Base-by-base conservation (phyloP, 768 basidiomycete species). In the Dioszegia hungarica region DNA sequence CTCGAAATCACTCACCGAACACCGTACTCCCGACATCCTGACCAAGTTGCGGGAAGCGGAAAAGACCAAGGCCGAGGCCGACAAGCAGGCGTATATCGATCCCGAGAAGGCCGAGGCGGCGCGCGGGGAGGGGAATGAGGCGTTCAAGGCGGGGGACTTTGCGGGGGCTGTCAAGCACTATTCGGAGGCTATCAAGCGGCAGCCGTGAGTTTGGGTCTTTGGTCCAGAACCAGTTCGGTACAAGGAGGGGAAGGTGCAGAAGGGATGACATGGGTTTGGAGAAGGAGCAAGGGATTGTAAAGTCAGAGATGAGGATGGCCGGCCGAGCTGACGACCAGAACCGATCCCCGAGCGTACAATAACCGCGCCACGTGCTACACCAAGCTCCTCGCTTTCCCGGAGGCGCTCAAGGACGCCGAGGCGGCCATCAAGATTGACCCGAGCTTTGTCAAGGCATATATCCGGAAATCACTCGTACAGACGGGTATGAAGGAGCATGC, bases 321-420 rank as follows among this genome's bases (percentile, higher is more conserved):
- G n/a, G n/a, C n/a, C n/a, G 8, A 14, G 44, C 33, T 52, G 17
- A 34, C 33, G 15, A 1, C 57, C 51, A 74, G 73, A 6, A 68
- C 78, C 34, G 95, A 99, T 72, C 83, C 94, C 14, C 82, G 87
- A 62, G 92, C 89, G 9, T 99, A 97, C 80, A 98, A 94, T 77
- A 99, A 99, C 79, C 87, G 95, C 46, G 91, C 95, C n/a, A 87
- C 91, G 27, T 93, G 91, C 22, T 97, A 95, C 79, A 90, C 87
- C 78, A 98, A 98, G 79, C 84, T 99, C 37, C 83, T 83, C 39
- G 95, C 95, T 1, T 78, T 98, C 28, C 88, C 92, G 11, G 95
- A 99, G 75, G 95, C 93, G 1, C 81, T 98, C 71, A 98, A 98
- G 78, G 95, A 99, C 69, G 90, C 85, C 36, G 84, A 99, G 54